These are phyloP conservation scores for Sclerotinia borealis DNA, from an alignment of 2,329 filamentous ascomycete species.

Conservation along the genomic window DNA sequence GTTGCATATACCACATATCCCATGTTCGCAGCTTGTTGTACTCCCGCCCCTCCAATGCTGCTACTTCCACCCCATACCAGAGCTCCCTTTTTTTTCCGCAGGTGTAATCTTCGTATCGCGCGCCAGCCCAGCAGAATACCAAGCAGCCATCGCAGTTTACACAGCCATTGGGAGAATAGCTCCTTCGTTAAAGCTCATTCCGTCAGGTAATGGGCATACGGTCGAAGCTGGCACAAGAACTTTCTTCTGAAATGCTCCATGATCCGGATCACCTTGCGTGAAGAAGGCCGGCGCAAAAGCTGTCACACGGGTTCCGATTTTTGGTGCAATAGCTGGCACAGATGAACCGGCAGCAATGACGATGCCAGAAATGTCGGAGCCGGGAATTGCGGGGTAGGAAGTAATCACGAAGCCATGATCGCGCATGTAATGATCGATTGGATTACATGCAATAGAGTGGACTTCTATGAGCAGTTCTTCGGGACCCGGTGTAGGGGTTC, in stretches of 20 bases:
- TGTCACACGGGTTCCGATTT: slow-evolving; percentile 27
- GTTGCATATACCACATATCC: slow-evolving; percentile 38
- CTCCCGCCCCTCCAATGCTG: slow-evolving; percentile 30
- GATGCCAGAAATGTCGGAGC: slow-evolving; percentile 19
- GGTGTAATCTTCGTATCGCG: slow-evolving; percentile 4
- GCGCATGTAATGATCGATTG: slow-evolving; percentile 33
- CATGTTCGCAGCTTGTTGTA: slow-evolving; percentile 38
- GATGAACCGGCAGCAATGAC: slow-evolving; percentile 14
- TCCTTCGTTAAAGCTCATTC: slow-evolving; percentile 31
- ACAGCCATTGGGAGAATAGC: slow-evolving; percentile 33
- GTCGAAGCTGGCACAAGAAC: slow-evolving; percentile 22
- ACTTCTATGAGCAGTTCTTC: slow-evolving; percentile 37
- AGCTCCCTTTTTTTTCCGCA: slow-evolving; percentile 17
- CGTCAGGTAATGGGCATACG: slow-evolving; percentile 26
- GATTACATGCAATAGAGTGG: slow-evolving; percentile 38
- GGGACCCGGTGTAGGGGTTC: slow-evolving; percentile 36
- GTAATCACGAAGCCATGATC: slow-evolving; percentile 31
- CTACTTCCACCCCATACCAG: slow-evolving; percentile 26
- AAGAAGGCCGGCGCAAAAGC: slow-evolving; percentile 28
- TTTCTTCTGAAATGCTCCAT: slow-evolving; percentile 32
- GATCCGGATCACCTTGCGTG: slow-evolving; percentile 6
- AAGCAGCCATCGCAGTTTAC: slow-evolving; percentile 31
- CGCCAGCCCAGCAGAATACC: slow-evolving; percentile 25
- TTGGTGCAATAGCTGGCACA: slow-evolving; percentile 9
- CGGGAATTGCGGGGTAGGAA: slow-evolving; percentile 20